phyloP scores from a whole-genome alignment of 208 protist genomes.

The Crithidia thermophila region DNA sequence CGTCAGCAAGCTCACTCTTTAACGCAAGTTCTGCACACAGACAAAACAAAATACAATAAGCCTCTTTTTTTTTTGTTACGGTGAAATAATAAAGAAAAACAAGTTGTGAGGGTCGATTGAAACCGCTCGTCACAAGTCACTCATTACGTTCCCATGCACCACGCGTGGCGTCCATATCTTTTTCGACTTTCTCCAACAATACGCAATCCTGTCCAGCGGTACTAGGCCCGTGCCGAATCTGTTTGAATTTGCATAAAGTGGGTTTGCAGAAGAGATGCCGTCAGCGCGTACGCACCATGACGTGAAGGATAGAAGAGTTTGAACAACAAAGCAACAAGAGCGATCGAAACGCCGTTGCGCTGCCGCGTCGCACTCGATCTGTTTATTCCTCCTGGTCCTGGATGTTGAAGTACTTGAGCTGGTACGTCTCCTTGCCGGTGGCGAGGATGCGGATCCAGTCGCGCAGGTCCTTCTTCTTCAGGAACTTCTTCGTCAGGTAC shows the following conservation, averaged over 20 bases:
- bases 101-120: background rate
- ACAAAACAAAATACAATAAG: background rate
- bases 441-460: conserved; percentile 98
- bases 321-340: no score
- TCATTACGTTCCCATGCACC: conserved; percentile 11
- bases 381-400: conserved; percentile 92
- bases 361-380: conserved; percentile 44
- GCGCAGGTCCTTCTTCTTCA: conserved; percentile 98
- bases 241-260: no score
- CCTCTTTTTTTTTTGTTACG: conserved; percentile 9
- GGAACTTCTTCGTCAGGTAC: conserved; percentile 99
- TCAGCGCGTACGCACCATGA: no score
- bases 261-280: no score
- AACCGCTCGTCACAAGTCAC: background rate
- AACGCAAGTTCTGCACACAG: background rate
- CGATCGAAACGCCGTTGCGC: conserved; percentile 69
- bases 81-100: conserved; percentile 13
- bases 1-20: no score
- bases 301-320: no score
- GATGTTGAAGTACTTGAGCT: conserved; percentile 99
- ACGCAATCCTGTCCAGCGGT: background rate
- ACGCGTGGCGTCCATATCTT: no score
- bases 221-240: no score
- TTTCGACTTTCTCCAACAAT: background rate
- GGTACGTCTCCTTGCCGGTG: conserved; percentile 95